Evolutionary conservation across 1,139 yeast genomes (phyloP).

Genomic region (Pichia sp.): DNA sequence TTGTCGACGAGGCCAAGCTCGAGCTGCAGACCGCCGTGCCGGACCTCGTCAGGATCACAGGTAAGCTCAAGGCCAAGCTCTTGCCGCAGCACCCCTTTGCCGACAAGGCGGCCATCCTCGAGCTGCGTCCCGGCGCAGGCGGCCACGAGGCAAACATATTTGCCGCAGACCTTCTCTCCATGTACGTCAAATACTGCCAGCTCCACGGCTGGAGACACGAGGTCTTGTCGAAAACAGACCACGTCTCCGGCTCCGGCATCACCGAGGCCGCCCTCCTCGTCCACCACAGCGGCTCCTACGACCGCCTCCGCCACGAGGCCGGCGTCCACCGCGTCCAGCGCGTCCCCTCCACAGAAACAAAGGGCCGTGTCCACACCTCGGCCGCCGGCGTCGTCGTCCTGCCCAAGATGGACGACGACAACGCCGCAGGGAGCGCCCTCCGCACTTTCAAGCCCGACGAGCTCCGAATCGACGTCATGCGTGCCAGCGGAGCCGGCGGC

Average conservation of each 20-base stretch:
- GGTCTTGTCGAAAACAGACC: conserved; percentile 55
- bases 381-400: conserved; percentile 93
- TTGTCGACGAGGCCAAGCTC: conserved; percentile 39
- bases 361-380: conserved; percentile 92
- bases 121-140: conserved; percentile 93
- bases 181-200: conserved; percentile 75
- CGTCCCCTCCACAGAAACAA: conserved; percentile 86
- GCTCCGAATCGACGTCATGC: conserved; percentile 87
- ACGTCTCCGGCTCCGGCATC: conserved; percentile 56
- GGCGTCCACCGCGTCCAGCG: conserved; percentile 97
- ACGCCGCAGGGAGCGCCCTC: conserved; percentile 45
- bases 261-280: conserved; percentile 74
- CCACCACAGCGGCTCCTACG: conserved; percentile 74
- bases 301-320: conserved; percentile 72
- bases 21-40: conserved; percentile 45
- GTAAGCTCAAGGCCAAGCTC: conserved; percentile 50
- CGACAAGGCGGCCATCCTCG: conserved; percentile 75
- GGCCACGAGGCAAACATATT: conserved; percentile 91
- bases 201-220: conserved; percentile 62
- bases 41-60: conserved; percentile 35
- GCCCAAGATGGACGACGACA: conserved; percentile 72
- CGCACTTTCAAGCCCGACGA: conserved; percentile 81
- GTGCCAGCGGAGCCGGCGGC: conserved; percentile 97
- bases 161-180: conserved; percentile 68
- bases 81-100: conserved; percentile 76